These are phyloP conservation scores for Psidium friedrichsthalianum DNA, from an alignment of 345 rosid genomes.

Conservation along the genomic window DNA sequence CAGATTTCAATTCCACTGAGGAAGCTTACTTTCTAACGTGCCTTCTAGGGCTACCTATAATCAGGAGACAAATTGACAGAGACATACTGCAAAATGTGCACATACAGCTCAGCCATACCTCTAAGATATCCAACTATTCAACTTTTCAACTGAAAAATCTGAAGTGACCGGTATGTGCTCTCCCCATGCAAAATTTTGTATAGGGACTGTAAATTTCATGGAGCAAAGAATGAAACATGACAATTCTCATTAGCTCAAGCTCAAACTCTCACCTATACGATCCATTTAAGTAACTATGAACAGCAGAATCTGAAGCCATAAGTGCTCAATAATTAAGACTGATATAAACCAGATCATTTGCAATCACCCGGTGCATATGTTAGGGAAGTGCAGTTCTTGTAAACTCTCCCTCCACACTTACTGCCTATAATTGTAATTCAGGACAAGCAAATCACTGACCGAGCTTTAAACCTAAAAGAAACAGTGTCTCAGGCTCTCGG, in stretches of 20 bases:
- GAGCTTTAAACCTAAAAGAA: background rate
- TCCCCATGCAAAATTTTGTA: too few relatives aligned
- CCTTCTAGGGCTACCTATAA: background rate
- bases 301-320: background rate
- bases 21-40: background rate
- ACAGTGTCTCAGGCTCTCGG: background rate
- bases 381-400: background rate
- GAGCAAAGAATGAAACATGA: background rate
- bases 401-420: background rate
- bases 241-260: background rate
- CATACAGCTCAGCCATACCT: background rate
- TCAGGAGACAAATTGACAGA: background rate
- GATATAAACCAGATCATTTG: background rate
- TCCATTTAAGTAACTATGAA: background rate
- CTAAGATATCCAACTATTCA: background rate
- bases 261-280: background rate
- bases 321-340: background rate
- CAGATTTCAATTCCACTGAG: background rate
- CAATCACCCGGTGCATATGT: background rate
- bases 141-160: background rate
- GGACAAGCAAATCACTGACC: background rate
- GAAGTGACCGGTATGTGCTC: too few relatives aligned
- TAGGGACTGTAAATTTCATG: too few relatives aligned
- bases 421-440: background rate
- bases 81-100: background rate